A percentile compares a stretch with the other conserved stretches of the same genome.
Conservation (phyloP, 257 asterid species). For the Paraleonurus japonicus region DNA sequence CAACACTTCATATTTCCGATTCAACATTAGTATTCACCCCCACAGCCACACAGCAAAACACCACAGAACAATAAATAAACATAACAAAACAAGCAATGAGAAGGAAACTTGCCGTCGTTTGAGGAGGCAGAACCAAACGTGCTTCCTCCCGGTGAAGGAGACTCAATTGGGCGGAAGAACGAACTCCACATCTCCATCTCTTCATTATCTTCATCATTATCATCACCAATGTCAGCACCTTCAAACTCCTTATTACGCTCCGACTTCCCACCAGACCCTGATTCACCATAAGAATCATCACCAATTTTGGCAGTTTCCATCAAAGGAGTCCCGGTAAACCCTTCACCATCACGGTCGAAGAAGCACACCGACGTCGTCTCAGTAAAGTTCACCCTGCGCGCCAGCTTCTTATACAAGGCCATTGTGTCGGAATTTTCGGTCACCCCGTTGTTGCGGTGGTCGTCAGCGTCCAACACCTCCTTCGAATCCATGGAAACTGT, state of each 20-base stretch:
- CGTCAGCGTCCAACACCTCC: slow-evolving; percentile 37
- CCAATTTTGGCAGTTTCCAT: slow-evolving; percentile 24
- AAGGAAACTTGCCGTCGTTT: slow-evolving; percentile 64
- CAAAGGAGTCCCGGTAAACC: slow-evolving; percentile 48
- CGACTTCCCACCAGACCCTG: slow-evolving; percentile 43
- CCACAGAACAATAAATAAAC: too few relatives aligned
- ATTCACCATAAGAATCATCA: slow-evolving; percentile 23
- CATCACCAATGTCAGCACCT: slow-evolving; percentile 45
- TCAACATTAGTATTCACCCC: too few relatives aligned
- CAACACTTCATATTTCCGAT: neutral
- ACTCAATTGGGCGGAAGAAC: slow-evolving; percentile 62
- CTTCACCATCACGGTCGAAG: slow-evolving; percentile 92
- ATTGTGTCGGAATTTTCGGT: slow-evolving; percentile 61
- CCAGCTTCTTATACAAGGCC: slow-evolving; percentile 64
- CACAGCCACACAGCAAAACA: too few relatives aligned
- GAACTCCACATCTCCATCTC: slow-evolving; percentile 46
- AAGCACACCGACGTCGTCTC: slow-evolving; percentile 84
- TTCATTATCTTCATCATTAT: too few relatives aligned
- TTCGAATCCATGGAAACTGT: slow-evolving; percentile 43
- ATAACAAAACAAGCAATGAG: neutral
- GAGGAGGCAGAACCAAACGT: slow-evolving; percentile 82
- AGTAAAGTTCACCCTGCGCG: slow-evolving; percentile 95
- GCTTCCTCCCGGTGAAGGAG: slow-evolving; percentile 90
- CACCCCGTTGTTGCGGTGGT: slow-evolving; percentile 31
- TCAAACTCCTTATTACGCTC: slow-evolving; percentile 34